phyloP scores from a whole-genome alignment of 257 asterid genomes.

The Gardenia jasminoides region DNA sequence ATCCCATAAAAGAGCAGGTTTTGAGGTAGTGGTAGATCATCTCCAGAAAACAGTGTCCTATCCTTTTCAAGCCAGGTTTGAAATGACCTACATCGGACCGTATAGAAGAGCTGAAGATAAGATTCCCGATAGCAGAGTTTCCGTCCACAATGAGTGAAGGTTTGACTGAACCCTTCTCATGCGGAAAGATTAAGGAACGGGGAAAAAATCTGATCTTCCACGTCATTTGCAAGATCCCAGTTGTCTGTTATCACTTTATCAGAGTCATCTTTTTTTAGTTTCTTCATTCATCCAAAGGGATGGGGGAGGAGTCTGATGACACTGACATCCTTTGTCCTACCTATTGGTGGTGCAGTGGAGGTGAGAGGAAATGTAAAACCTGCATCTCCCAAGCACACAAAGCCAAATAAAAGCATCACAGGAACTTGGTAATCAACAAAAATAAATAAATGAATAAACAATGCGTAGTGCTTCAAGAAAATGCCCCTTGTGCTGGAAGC shows the following conservation, averaged over 20 bases:
- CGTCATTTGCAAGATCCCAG: background rate
- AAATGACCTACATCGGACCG: background rate
- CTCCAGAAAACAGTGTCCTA: background rate
- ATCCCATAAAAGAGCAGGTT: too few relatives aligned
- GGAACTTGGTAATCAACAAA: background rate
- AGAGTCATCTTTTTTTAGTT: background rate
- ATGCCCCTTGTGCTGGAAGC: background rate
- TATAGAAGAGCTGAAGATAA: background rate
- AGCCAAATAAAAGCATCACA: background rate
- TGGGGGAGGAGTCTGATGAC: background rate
- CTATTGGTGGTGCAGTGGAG: background rate
- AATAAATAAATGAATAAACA: background rate
- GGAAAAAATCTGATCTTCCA: background rate
- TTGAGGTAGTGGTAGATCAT: too few relatives aligned
- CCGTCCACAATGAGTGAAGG: background rate
- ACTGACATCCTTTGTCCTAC: background rate
- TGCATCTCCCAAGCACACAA: background rate
- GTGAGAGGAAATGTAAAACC: too few relatives aligned
- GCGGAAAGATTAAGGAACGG: too few relatives aligned
- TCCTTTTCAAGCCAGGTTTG: background rate
- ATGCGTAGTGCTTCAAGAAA: background rate
- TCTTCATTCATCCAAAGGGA: slow-evolving; percentile 2
- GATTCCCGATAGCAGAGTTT: background rate
- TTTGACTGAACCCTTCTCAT: background rate
- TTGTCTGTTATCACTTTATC: slow-evolving; percentile 2